Conservation (phyloP, 2,329 filamentous ascomycete species). For the Penicillium sp. region DNA sequence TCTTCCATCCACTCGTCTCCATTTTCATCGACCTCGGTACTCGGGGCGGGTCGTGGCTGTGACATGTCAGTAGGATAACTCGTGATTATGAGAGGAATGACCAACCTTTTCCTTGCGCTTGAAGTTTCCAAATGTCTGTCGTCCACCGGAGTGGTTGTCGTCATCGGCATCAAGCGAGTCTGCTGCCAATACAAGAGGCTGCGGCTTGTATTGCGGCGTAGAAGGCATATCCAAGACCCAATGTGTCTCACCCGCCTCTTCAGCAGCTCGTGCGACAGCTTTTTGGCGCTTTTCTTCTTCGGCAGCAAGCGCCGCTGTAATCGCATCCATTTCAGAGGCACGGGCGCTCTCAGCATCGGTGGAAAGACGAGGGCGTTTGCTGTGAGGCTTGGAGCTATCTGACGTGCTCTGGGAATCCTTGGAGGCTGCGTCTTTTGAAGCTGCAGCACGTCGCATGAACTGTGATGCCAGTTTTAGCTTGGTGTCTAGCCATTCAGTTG, state of each 20-base stretch:
- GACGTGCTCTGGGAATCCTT: conserved; percentile 25
- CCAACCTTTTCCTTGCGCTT: conserved; percentile 36
- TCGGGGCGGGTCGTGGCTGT: conserved; percentile 1
- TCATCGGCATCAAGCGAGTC: conserved; percentile 37
- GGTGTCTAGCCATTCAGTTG: not conserved
- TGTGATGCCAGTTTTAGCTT: conserved; percentile 27
- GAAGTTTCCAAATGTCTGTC: conserved; percentile 42
- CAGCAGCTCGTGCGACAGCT: conserved; percentile 42
- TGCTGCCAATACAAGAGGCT: conserved; percentile 33
- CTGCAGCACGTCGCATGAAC: conserved; percentile 90
- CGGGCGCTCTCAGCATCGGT: conserved; percentile 19
- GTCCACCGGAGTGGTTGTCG: conserved; percentile 32
- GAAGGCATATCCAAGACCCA: conserved; percentile 43
- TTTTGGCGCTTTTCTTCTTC: conserved; percentile 45
- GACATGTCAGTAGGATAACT: conserved; percentile 2
- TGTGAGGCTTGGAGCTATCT: conserved; percentile 33
- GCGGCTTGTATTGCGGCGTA: conserved; percentile 18
- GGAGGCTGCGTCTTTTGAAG: conserved; percentile 48
- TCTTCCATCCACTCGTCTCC: not conserved
- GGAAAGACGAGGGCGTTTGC: conserved; percentile 41
- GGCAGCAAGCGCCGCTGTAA: conserved; percentile 42
- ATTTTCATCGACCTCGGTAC: conserved; percentile 12
- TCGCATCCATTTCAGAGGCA: conserved; percentile 41
- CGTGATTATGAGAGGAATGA: conserved; percentile 2
- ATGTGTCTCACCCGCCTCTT: conserved; percentile 46